A percentile compares a stretch with the other conserved stretches of the same genome.
Conservation (phyloP, 345 rosid genomes). For the Eutrema japonicum region DNA sequence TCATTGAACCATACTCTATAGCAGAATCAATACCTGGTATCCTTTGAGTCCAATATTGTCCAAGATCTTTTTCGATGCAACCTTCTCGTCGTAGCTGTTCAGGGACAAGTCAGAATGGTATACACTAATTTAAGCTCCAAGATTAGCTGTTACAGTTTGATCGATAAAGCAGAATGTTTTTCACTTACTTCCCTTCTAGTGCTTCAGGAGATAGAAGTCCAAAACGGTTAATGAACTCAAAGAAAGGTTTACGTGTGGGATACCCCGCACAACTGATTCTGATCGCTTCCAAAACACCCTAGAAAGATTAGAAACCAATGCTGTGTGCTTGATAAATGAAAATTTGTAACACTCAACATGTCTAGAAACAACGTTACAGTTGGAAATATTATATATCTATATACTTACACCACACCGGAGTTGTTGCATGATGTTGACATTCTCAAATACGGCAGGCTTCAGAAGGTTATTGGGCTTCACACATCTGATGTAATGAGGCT, state of each 20-base stretch:
- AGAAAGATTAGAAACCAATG: neutral
- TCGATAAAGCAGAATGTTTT: neutral
- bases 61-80: slow-evolving; percentile 67
- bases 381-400: slow-evolving; percentile 8
- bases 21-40: slow-evolving; percentile 60
- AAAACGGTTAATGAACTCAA: slow-evolving; percentile 84
- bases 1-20: neutral
- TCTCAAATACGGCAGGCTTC: slow-evolving; percentile 94
- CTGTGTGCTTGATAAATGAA: neutral
- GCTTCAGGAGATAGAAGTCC: slow-evolving; percentile 76
- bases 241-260: slow-evolving; percentile 92
- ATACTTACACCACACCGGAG: slow-evolving; percentile 91
- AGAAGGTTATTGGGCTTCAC: slow-evolving; percentile 94
- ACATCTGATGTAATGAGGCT: slow-evolving; percentile 97
- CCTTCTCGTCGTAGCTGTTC: slow-evolving; percentile 84
- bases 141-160: neutral
- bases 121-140: neutral
- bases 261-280: slow-evolving; percentile 98
- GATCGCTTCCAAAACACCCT: slow-evolving; percentile 98
- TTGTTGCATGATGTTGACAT: slow-evolving; percentile 95
- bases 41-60: slow-evolving; percentile 89
- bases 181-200: slow-evolving; percentile 84
- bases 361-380: neutral
- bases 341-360: neutral
- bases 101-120: slow-evolving; percentile 30